Evolutionary conservation across 2,329 filamentous ascomycete genomes (phyloP), one percentile per base, ranked within the genome.

Genomic region (Nigrospora osmanthi): DNA sequence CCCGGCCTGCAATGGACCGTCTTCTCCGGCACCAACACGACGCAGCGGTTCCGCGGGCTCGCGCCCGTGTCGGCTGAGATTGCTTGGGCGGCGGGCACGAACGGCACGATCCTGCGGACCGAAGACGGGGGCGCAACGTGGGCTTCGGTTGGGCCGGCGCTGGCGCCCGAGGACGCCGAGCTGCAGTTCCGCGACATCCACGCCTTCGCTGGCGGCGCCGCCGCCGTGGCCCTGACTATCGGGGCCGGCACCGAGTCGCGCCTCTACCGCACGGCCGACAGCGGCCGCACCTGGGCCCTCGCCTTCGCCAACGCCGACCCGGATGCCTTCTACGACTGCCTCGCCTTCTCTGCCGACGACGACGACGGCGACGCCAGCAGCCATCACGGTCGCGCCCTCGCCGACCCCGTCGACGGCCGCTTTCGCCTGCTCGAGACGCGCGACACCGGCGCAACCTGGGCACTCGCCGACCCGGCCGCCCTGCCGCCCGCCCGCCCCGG

Each of bases 181-280:
- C 54, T 62, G 16, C 54, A 64, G 38, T 63, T 62, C 54, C 60
- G 60, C 37, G 60, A 63, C 52, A 45, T 63, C 11, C 52, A 72
- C 23, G 64, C 68, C 4, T 59, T 72, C 43, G 64, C 66, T 11
- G 19, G 19, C 5, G 60, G 63, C 16, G 63, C 70, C 34, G 63
- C 64, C 43, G 62, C 64, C 17, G 56, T 70, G 47, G 56, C 65
- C 11, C 62, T 73, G 4, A 63, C 66, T 15, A 62, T 65, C 40
- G 60, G 60, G 42, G 51, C 54, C 19, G 58, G 59, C 23, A 40
- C 49, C 14, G 53, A 54, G 28, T 65, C 61, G 42, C 58, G 62
- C 40, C 49, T 65, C 39, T 64, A 63, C 51, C 13, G 44, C 42
- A 64, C 60, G 4, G 1, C 13, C 1, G 54, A 64, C 43, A 59